Evolutionary conservation across 2,329 filamentous ascomycete species (phyloP), one percentile per base, ranked within the genome.

Genomic region (Lecanicillium sp.): DNA sequence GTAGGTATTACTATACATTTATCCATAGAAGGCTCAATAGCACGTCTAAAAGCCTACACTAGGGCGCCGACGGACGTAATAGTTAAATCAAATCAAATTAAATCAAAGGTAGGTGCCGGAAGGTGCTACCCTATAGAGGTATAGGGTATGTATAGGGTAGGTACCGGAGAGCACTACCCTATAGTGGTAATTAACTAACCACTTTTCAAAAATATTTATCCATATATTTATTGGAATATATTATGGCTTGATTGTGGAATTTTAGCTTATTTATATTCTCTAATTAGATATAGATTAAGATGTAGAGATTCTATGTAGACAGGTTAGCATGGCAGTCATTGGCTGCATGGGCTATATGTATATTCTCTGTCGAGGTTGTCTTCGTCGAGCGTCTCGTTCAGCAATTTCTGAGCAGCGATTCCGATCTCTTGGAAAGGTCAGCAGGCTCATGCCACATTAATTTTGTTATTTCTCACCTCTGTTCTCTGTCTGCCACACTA

Each of bases 401-500:
- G 9, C 17, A 42, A 20, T n/a, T 42, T 32, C 26, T 42, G 17
- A 11, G 39, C 17, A 26, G 39, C 24, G 14, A 42, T 42, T 19
- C 39, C 39, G 6, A 42, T 19, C 12, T 32, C 39, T 42, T 2
- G 7, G 10, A 20, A 19, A 29, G 9, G 39, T 42, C 26, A 42
- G 39, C 26, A 27, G 5, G 39, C 27, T 24, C 11, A 42, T 42
- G 26, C 10, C 2, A 15, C 15, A 20, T 42, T 17, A 26, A 32
- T 20, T 15, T 6, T 37, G 4, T 20, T 14, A 23, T 42, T 27
- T n/a, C 39, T 42, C 2, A 42, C 39, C 39, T 21, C 4, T 32
- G n/a, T 19, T 17, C 17, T 42, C 39, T 19, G 30, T 42, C 12
- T 66, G 55, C 61, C 58, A 67, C 10, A 67, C 56, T 6, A 68